phyloP scores from a whole-genome alignment of 257 asterid species.

The Oldenlandia corymbosa region DNA sequence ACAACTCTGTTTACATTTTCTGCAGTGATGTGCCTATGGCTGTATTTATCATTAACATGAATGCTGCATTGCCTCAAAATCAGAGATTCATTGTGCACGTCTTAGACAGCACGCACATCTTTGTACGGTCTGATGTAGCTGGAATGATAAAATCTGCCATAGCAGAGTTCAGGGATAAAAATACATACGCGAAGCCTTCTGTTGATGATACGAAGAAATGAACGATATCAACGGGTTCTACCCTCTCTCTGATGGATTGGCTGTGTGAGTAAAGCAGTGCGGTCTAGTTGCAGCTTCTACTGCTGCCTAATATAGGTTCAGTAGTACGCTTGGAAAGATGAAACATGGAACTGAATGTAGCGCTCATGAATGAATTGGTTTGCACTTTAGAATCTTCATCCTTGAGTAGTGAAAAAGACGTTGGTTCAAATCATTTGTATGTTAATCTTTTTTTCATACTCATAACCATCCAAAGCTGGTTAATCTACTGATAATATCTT shows the following conservation, averaged over 20 bases:
- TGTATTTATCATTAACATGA: constrained; percentile 80
- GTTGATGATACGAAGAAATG: not conserved
- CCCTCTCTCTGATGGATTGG: not conserved
- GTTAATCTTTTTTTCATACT: too few relatives aligned
- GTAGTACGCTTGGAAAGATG: not conserved
- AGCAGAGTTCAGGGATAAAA: constrained; percentile 68
- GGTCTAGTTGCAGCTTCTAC: not conserved
- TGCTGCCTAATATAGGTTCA: not conserved
- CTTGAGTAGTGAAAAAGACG: too few relatives aligned
- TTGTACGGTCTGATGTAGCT: constrained; percentile 74
- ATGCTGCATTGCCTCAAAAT: constrained; percentile 59
- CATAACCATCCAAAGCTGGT: too few relatives aligned
- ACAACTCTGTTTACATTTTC: not conserved
- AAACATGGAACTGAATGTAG: too few relatives aligned
- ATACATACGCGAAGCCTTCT: constrained; percentile 69
- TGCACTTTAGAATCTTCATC: too few relatives aligned
- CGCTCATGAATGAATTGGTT: too few relatives aligned
- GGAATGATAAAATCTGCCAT: constrained; percentile 70
- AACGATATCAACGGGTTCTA: not conserved
- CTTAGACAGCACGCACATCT: constrained; percentile 68
- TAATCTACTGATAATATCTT: too few relatives aligned
- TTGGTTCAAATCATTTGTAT: too few relatives aligned
- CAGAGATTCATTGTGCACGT: constrained; percentile 78
- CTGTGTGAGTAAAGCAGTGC: not conserved
- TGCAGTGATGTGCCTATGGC: constrained; percentile 92